These are phyloP conservation scores for Trichomonascaceae sp. DNA, from an alignment of 1,139 yeast genomes.

Conservation along the genomic window DNA sequence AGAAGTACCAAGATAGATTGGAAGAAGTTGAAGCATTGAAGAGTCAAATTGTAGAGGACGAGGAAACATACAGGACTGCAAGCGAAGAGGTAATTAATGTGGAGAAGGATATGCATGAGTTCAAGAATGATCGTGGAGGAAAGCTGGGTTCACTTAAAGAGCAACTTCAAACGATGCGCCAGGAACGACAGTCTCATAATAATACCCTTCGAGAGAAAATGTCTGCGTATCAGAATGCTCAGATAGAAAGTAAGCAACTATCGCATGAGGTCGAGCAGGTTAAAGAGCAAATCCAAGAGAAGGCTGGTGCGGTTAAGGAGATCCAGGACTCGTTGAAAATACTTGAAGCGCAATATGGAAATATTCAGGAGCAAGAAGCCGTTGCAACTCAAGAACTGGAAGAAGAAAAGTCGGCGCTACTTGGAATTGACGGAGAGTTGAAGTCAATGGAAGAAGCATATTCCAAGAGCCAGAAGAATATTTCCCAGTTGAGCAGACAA, in stretches of 20 bases:
- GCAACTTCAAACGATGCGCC: constrained; percentile 17
- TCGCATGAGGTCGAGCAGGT: constrained; percentile 47
- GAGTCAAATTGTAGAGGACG: constrained; percentile 34
- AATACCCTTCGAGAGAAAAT: constrained; percentile 42
- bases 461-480: constrained; percentile 45
- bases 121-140: constrained; percentile 69
- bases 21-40: constrained; percentile 46
- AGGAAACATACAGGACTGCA: constrained; percentile 25
- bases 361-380: constrained; percentile 30
- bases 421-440: constrained; percentile 76
- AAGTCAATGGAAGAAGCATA: constrained; percentile 53
- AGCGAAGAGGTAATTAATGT: constrained; percentile 47
- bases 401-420: constrained; percentile 54
- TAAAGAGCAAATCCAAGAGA: constrained; percentile 39
- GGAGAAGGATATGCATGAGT: constrained; percentile 77
- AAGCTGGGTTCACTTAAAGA: constrained; percentile 64
- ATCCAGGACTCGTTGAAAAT: constrained; percentile 34
- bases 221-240: constrained; percentile 55
- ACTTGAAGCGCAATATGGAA: constrained; percentile 3
- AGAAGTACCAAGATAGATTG: constrained; percentile 44
- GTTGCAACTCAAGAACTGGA: constrained; percentile 40
- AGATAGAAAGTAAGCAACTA: constrained; percentile 67
- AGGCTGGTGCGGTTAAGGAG: constrained; percentile 37
- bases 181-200: constrained; percentile 35
- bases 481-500: constrained; percentile 48